These are phyloP conservation scores for Stephanodiscus triporus DNA, from an alignment of 108 stramenopile genomes.

Conservation along the genomic window DNA sequence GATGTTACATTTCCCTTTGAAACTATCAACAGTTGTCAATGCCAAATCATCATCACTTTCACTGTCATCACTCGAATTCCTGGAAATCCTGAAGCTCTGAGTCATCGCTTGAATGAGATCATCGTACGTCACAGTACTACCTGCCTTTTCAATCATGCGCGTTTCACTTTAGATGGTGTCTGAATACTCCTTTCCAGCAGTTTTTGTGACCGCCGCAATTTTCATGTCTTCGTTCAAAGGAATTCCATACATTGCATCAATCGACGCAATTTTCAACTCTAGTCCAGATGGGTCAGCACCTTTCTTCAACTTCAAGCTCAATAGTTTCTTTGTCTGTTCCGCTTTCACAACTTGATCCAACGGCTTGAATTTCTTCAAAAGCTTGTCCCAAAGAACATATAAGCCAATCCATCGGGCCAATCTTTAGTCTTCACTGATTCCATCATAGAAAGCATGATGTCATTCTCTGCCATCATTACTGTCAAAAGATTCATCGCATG, in stretches of 20 bases:
- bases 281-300: background rate
- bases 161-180: background rate
- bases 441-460: background rate
- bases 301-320: background rate
- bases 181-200: background rate
- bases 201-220: background rate
- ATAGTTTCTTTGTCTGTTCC: background rate
- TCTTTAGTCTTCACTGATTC: background rate
- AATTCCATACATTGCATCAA: background rate
- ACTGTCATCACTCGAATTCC: background rate
- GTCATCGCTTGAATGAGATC: constrained; percentile 2
- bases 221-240: background rate
- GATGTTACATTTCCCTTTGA: background rate
- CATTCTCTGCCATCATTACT: background rate
- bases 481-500: too few relatives aligned
- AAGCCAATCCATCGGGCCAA: too few relatives aligned
- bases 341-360: background rate
- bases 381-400: background rate
- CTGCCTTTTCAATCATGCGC: background rate
- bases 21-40: background rate
- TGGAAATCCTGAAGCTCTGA: too few relatives aligned
- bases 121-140: background rate
- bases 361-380: background rate
- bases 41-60: background rate
- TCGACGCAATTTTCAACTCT: background rate